Conservation (phyloP, 2,329 filamentous ascomycete species). For the Fusarium subglutinans region DNA sequence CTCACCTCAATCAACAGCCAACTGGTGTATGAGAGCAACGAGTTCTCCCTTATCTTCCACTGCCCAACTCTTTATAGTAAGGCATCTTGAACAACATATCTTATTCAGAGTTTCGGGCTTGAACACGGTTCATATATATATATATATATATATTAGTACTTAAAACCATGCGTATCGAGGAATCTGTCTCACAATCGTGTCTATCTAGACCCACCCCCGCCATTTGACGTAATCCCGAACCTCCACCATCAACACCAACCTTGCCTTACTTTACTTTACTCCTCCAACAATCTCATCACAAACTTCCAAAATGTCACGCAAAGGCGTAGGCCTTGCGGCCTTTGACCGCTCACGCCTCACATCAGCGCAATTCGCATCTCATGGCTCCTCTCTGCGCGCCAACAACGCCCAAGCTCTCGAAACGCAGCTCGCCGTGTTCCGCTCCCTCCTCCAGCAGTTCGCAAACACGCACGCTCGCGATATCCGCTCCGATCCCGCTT, state of each 20-base stretch:
- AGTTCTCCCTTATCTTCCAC: background rate
- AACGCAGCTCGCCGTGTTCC: constrained; percentile 95
- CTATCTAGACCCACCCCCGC: constrained; percentile 16
- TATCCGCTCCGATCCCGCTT: constrained; percentile 93
- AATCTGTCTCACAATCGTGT: background rate
- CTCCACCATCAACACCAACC: background rate
- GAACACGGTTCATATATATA: background rate
- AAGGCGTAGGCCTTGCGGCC: constrained; percentile 89
- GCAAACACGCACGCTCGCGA: constrained; percentile 93
- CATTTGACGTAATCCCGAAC: constrained; percentile 34
- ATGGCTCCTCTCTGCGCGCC: constrained; percentile 86
- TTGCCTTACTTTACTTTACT: background rate
- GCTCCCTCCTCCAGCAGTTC: constrained; percentile 93
- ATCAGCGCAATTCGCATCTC: constrained; percentile 87
- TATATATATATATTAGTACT: background rate
- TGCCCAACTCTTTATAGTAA: too few species aligned
- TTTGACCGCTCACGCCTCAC: constrained; percentile 87
- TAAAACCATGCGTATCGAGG: background rate
- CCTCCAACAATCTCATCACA: background rate
- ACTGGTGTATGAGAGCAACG: background rate
- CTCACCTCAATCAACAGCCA: background rate
- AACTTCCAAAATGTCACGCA: constrained; percentile 67
- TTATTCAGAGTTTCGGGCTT: background rate
- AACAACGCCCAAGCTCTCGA: constrained; percentile 86
- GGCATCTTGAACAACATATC: background rate